phyloP scores from a whole-genome alignment of 2,329 filamentous ascomycete species.

The Aspergillus hiratsukae region DNA sequence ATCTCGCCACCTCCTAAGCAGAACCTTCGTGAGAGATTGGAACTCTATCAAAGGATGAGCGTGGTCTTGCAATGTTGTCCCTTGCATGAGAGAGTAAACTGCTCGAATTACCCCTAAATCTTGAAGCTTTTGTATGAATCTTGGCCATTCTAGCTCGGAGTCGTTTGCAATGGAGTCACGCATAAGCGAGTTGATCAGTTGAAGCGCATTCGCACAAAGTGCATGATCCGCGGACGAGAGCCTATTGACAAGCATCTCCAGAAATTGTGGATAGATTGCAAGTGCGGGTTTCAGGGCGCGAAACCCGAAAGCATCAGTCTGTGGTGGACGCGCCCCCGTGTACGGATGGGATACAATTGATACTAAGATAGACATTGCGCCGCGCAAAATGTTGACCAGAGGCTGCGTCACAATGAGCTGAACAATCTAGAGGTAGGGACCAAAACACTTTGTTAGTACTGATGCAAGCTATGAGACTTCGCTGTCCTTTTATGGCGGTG shows the following conservation, averaged over 20 bases:
- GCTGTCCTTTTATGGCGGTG: not conserved
- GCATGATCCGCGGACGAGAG: constrained; percentile 92
- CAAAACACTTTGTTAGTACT: constrained; percentile 4
- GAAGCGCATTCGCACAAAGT: constrained; percentile 89
- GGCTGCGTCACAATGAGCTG: constrained; percentile 92
- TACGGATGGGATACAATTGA: constrained; percentile 86
- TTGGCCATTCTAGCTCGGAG: constrained; percentile 80
- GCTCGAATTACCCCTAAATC: constrained; percentile 90
- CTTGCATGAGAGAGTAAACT: constrained; percentile 91
- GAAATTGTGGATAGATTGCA: constrained; percentile 85
- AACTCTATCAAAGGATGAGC: constrained; percentile 90
- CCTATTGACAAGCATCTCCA: constrained; percentile 88
- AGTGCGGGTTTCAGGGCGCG: constrained; percentile 88
- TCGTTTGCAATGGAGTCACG: constrained; percentile 82
- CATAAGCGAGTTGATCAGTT: constrained; percentile 92
- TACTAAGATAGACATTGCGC: constrained; percentile 94
- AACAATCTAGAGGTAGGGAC: constrained; percentile 56
- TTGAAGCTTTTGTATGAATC: constrained; percentile 88
- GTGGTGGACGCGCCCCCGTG: constrained; percentile 45
- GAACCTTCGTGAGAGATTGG: constrained; percentile 81
- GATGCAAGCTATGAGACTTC: not conserved
- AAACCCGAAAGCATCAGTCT: constrained; percentile 73
- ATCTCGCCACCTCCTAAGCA: constrained; percentile 83
- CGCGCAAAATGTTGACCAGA: constrained; percentile 92
- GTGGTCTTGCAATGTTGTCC: constrained; percentile 83